Conservation (phyloP, 2,329 filamentous ascomycete genomes). For the Ceratocystis variospora region DNA sequence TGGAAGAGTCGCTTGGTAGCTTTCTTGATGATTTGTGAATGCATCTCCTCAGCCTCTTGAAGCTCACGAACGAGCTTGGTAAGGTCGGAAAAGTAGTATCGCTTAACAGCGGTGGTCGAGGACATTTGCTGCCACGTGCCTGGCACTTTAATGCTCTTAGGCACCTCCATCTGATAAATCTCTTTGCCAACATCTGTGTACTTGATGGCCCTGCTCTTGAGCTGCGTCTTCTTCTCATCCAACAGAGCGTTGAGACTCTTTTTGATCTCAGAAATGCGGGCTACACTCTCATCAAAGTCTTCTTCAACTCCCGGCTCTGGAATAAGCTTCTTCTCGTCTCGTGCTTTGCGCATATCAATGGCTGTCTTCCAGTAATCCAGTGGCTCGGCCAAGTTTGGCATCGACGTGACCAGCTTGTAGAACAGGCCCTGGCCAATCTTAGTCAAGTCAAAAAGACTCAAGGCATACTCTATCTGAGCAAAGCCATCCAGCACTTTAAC, state of each 20-base stretch:
- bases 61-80: conserved; percentile 70
- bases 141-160: conserved; percentile 72
- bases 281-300: conserved; percentile 77
- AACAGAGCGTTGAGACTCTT: conserved; percentile 57
- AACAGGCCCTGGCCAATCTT: conserved; percentile 71
- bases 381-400: conserved; percentile 68
- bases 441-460: conserved; percentile 61
- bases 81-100: conserved; percentile 83
- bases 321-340: conserved; percentile 66
- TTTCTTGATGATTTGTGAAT: conserved; percentile 79
- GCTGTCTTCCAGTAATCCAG: conserved; percentile 80
- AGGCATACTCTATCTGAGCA: conserved; percentile 93
- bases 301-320: conserved; percentile 79
- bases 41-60: conserved; percentile 87
- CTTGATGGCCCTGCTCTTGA: conserved; percentile 60
- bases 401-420: conserved; percentile 64
- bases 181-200: conserved; percentile 88
- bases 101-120: conserved; percentile 74
- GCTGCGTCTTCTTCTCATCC: conserved; percentile 53
- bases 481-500: conserved; percentile 88
- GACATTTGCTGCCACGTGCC: conserved; percentile 94
- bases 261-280: conserved; percentile 62
- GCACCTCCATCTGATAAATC: conserved; percentile 88
- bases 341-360: conserved; percentile 71
- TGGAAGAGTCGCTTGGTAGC: conserved; percentile 71